These are phyloP conservation scores for Conticribra guillardii DNA, from an alignment of 108 stramenopile species.

Conservation along the genomic window DNA sequence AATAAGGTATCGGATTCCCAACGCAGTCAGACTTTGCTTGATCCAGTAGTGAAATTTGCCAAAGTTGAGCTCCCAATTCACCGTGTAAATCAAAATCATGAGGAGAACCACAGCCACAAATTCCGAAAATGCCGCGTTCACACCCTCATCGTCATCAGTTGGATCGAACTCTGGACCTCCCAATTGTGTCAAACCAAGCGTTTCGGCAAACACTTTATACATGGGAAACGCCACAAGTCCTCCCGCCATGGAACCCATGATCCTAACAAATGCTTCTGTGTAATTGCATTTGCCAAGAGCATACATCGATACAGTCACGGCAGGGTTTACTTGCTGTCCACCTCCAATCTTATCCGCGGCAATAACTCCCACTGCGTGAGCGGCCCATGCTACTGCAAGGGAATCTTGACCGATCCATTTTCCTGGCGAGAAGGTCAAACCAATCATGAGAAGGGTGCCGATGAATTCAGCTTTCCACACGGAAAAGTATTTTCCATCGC, in stretches of 20 bases:
- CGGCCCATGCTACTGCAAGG: constrained; percentile 66
- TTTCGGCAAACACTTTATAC: constrained; percentile 65
- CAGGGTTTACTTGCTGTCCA: constrained; percentile 78
- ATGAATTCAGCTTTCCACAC: constrained; percentile 77
- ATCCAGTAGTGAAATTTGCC: constrained; percentile 86
- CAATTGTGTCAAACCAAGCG: constrained; percentile 61
- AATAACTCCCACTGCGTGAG: constrained; percentile 79
- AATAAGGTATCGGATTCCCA: constrained; percentile 86
- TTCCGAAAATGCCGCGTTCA: constrained; percentile 73
- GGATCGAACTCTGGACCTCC: constrained; percentile 86
- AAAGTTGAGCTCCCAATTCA: constrained; percentile 88
- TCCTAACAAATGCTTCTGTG: constrained; percentile 79
- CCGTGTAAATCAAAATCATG: constrained; percentile 75
- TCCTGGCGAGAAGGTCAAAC: constrained; percentile 84
- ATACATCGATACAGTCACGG: constrained; percentile 79
- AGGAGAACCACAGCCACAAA: constrained; percentile 75
- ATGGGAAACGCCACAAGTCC: constrained; percentile 86
- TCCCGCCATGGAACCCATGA: constrained; percentile 80
- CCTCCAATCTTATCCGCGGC: constrained; percentile 81
- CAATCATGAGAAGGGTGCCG: constrained; percentile 85
- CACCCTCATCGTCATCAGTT: constrained; percentile 56
- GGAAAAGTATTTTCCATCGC: constrained; percentile 59
- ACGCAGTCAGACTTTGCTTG: constrained; percentile 85
- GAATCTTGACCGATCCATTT: constrained; percentile 82
- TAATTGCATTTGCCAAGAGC: constrained; percentile 76